Evolutionary conservation across 495 filamentous ascomycete genomes (phyloP).

Genomic region (Xylaria grammica): DNA sequence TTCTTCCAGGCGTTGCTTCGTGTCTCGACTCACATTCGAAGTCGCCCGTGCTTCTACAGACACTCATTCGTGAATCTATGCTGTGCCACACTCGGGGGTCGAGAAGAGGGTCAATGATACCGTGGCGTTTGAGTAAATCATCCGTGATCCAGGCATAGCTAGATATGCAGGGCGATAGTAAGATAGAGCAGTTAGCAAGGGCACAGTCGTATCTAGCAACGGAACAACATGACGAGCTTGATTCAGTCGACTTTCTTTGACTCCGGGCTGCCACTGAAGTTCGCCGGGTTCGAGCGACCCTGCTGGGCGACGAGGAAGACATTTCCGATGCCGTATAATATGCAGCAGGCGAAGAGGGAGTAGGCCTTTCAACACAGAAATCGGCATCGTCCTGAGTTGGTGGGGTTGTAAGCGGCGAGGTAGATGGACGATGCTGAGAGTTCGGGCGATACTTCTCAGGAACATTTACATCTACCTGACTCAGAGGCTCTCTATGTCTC

Average conservation of each 20-base stretch:
- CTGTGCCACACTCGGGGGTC: slow-evolving; percentile 42
- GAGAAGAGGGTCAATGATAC: slow-evolving; percentile 34
- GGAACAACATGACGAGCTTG: slow-evolving; percentile 20
- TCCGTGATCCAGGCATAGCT: slow-evolving; percentile 47
- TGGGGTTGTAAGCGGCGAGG: not conserved
- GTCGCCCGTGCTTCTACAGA: not conserved
- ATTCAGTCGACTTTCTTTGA: not conserved
- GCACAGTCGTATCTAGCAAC: slow-evolving; percentile 34
- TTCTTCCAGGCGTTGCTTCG: slow-evolving; percentile 33
- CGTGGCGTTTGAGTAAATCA: slow-evolving; percentile 49
- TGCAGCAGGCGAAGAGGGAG: slow-evolving; percentile 5
- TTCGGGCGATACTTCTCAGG: slow-evolving; percentile 1
- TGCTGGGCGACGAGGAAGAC: slow-evolving; percentile 8
- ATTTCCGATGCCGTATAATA: slow-evolving; percentile 21
- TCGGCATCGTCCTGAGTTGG: not conserved
- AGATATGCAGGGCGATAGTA: slow-evolving; percentile 53
- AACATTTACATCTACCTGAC: slow-evolving; percentile 29
- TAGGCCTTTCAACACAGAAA: not conserved
- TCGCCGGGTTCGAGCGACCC: not conserved
- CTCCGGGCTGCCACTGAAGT: not conserved
- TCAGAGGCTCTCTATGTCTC: slow-evolving; percentile 28
- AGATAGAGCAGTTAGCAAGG: slow-evolving; percentile 43
- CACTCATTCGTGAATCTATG: slow-evolving; percentile 9
- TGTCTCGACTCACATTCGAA: slow-evolving; percentile 14
- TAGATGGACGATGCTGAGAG: not conserved